Evolutionary conservation across 1,284 basidiomycete genomes (phyloP).

Genomic region (Psilocybe mexicana): DNA sequence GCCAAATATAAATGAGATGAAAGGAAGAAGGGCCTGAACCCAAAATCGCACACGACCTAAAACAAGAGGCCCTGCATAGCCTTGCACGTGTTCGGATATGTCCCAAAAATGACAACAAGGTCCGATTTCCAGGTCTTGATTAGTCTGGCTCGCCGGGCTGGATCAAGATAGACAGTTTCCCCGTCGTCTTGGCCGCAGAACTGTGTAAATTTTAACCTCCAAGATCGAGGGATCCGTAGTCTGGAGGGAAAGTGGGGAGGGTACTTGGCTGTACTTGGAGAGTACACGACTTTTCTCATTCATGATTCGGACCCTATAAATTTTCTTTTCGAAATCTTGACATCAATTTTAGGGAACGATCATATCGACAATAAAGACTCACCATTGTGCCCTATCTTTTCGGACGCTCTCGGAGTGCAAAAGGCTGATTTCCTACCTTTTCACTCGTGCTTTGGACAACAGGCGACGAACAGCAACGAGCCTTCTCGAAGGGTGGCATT

Average conservation of each 20-base stretch:
- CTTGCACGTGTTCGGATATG: slow-evolving; percentile 5
- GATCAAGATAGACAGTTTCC: background rate
- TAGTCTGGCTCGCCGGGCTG: background rate
- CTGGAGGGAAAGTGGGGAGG: background rate
- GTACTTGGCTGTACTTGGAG: no score
- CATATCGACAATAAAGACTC: background rate
- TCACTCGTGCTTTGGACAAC: background rate
- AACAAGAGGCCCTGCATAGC: background rate
- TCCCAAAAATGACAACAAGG: background rate
- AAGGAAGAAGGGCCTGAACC: background rate
- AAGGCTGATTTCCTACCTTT: background rate
- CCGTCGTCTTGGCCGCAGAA: background rate
- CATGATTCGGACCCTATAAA: background rate
- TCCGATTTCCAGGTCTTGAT: background rate
- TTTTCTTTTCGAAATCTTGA: background rate
- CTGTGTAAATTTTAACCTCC: background rate
- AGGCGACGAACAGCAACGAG: background rate
- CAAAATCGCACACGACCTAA: slow-evolving; percentile 10
- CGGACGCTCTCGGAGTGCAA: background rate
- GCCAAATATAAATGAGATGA: background rate
- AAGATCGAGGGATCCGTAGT: background rate
- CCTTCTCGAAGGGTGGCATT: background rate
- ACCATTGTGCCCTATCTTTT: background rate
- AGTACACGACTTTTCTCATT: background rate
- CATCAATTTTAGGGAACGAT: background rate